A percentile compares a stretch with the other conserved stretches of the same genome.
phyloP scores from a whole-genome alignment of 2,329 filamentous ascomycete genomes.

The Fusarium nygamai region DNA sequence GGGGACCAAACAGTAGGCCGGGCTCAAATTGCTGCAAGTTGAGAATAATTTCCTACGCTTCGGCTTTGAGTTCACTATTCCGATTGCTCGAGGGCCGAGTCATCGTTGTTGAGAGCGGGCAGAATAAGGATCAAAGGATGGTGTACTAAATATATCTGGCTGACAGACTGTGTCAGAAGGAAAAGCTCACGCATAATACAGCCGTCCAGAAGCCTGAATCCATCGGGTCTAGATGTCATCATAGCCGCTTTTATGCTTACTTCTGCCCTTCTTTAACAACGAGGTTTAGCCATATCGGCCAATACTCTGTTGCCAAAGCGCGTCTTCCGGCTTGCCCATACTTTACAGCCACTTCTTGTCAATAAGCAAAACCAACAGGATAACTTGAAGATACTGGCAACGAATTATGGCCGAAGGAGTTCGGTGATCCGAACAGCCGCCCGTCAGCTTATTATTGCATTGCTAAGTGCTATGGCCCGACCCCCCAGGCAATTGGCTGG shows the following conservation, averaged over 20 bases:
- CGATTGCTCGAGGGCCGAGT: neutral
- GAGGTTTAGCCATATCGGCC: neutral
- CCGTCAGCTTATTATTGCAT: slow-evolving; percentile 14
- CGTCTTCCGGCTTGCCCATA: neutral
- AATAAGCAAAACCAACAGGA: neutral
- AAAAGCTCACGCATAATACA: neutral
- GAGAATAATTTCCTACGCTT: neutral
- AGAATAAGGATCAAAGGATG: neutral
- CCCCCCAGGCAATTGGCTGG: neutral
- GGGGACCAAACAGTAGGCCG: neutral
- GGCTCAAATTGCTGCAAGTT: neutral
- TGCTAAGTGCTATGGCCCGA: neutral
- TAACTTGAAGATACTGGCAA: too few species aligned
- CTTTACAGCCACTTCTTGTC: neutral
- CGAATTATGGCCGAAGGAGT: too few species aligned
- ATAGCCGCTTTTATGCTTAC: neutral
- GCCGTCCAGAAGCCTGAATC: fast-evolving
- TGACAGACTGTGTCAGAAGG: neutral
- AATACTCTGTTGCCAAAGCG: neutral
- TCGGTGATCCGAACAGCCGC: neutral
- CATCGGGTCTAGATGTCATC: neutral
- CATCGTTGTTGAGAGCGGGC: neutral
- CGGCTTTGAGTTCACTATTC: neutral
- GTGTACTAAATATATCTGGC: neutral
- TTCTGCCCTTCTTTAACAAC: too few species aligned